Evolutionary conservation across 169 alveolate genomes (phyloP).

Genomic region (Plasmodium chabaudi): DNA sequence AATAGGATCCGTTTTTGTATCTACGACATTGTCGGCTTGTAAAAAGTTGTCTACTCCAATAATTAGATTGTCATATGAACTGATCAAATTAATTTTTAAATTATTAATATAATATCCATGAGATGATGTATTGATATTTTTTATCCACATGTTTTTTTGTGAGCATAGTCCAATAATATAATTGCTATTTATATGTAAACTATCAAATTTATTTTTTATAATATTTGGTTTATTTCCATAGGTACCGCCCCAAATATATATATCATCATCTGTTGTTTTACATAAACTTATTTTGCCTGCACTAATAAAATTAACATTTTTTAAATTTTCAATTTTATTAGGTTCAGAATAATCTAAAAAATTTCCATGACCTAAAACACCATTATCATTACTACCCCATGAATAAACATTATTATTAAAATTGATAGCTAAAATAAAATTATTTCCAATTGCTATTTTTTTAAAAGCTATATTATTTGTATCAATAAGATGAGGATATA

Average conservation of each 20-base stretch:
- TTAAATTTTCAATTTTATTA: conserved; percentile 14
- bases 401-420: conserved; percentile 49
- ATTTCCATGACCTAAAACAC: conserved; percentile 39
- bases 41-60: conserved; percentile 59
- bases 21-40: too few relatives aligned
- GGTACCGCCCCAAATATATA: conserved; percentile 66
- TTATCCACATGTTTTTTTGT: conserved; percentile 60
- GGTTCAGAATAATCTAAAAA: conserved; percentile 25
- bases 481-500: conserved; percentile 34
- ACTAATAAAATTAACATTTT: conserved; percentile 25
- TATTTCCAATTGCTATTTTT: conserved; percentile 35
- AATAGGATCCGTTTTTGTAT: neutral
- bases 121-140: conserved; percentile 26
- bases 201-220: conserved; percentile 58
- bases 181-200: conserved; percentile 41
- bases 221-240: conserved; percentile 54
- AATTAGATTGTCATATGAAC: conserved; percentile 64
- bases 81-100: conserved; percentile 18
- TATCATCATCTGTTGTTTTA: conserved; percentile 37
- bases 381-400: conserved; percentile 47
- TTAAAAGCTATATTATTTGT: conserved; percentile 72
- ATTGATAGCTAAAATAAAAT: conserved; percentile 36
- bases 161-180: conserved; percentile 49
- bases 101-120: conserved; percentile 69
- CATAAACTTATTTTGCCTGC: conserved; percentile 70